Evolutionary conservation across 768 basidiomycete genomes (phyloP).

Genomic region (Agaricus sinodeliciosus): DNA sequence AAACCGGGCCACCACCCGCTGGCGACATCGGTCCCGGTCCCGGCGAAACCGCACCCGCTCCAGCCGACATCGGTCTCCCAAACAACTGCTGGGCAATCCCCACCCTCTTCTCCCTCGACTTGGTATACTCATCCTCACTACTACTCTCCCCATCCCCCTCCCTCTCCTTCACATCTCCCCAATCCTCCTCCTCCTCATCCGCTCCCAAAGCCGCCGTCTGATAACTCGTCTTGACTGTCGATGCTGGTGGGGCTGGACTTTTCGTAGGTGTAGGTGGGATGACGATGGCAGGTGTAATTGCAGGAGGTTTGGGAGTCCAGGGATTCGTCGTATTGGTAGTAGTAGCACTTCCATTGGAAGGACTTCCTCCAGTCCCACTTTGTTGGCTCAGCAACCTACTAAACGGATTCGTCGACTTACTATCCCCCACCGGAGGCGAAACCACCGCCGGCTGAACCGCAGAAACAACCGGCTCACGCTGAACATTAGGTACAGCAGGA

Average conservation of each 20-base stretch:
- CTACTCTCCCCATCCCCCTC: conserved; percentile 65
- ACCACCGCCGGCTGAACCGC: conserved; percentile 24
- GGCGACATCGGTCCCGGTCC: conserved; percentile 16
- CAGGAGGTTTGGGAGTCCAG: conserved; percentile 37
- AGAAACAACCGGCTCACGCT: conserved; percentile 29
- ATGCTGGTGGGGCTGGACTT: conserved; percentile 50
- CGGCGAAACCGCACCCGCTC: conserved; percentile 34
- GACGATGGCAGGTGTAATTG: conserved; percentile 23
- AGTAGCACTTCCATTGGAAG: conserved; percentile 28
- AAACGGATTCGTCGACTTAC: conserved; percentile 78
- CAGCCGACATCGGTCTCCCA: conserved; percentile 58
- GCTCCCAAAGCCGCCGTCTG: conserved; percentile 49
- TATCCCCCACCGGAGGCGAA: conserved; percentile 22
- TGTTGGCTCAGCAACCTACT: conserved; percentile 55
- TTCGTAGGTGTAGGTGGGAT: conserved; percentile 31
- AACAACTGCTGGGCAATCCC: conserved; percentile 79
- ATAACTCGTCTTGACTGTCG: conserved; percentile 49
- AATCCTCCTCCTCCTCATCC: conserved; percentile 75
- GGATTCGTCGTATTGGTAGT: no score
- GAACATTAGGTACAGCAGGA: conserved; percentile 26
- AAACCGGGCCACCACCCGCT: conserved; percentile 23
- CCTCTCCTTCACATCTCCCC: conserved; percentile 79
- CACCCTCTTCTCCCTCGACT: conserved; percentile 53
- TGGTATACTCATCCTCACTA: conserved; percentile 75
- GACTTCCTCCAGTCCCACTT: conserved; percentile 30